Conservation (phyloP, 169 alveolate species). For the Cryptosporidium ubiquitum region DNA sequence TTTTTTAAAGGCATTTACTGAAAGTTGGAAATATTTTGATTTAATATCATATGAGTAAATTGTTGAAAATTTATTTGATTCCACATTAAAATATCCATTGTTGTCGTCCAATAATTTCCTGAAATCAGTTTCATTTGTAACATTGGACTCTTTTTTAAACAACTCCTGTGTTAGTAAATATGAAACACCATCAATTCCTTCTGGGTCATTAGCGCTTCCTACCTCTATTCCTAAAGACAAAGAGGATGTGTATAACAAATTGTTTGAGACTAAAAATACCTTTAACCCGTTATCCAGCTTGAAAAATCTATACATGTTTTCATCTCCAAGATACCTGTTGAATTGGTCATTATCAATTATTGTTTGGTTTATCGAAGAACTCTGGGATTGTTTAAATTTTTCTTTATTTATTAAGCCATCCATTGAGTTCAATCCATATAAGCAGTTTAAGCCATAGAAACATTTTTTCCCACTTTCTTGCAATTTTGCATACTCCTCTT, state of each 20-base stretch:
- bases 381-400: neutral
- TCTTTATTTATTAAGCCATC: neutral
- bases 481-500: conserved; percentile 28
- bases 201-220: conserved; percentile 23
- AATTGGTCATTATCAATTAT: conserved; percentile 7
- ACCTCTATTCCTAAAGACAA: conserved; percentile 44
- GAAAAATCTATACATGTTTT: neutral
- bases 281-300: conserved; percentile 22
- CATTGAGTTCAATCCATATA: conserved; percentile 13
- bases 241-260: conserved; percentile 17
- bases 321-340: conserved; percentile 20
- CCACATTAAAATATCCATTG: conserved; percentile 44
- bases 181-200: conserved; percentile 20
- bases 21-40: conserved; percentile 5
- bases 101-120: conserved; percentile 28
- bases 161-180: conserved; percentile 21
- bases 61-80: neutral
- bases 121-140: neutral
- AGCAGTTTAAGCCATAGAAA: conserved; percentile 31
- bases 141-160: neutral
- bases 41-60: conserved; percentile 41
- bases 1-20: conserved; percentile 4
- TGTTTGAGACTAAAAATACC: conserved; percentile 41
- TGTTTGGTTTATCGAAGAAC: neutral
- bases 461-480: conserved; percentile 33